Percentiles rank a stretch among this genome's conserved stretches.
Conservation (phyloP, 495 filamentous ascomycete species). For the Podospora didyma region DNA sequence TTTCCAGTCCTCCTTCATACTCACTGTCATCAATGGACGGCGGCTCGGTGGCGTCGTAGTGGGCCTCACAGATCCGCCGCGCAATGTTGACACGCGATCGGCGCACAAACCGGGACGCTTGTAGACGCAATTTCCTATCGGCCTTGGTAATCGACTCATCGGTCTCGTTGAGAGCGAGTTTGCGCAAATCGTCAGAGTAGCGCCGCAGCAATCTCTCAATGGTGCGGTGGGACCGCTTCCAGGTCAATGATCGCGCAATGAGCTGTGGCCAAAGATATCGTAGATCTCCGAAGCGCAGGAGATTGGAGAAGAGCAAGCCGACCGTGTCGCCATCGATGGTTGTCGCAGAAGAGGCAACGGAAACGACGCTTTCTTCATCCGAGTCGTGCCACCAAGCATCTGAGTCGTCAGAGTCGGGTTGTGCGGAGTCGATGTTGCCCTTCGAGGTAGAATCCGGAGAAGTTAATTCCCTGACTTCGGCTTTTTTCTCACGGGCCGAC, state of each 20-base stretch:
- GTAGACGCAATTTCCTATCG: background rate
- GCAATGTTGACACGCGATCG: constrained; percentile 5
- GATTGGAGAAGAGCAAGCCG: background rate
- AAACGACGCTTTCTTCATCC: constrained; percentile 4
- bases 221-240: constrained; percentile 4
- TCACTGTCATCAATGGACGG: background rate
- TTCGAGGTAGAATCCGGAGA: background rate
- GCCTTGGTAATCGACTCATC: background rate
- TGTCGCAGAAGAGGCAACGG: constrained; percentile 1
- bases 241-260: constrained; percentile 2
- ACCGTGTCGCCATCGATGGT: constrained; percentile 4
- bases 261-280: constrained; percentile 5
- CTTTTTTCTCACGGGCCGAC: background rate
- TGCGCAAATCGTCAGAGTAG: background rate
- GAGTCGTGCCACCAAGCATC: background rate
- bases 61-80: constrained; percentile 4
- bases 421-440: background rate
- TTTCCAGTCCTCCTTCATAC: background rate
- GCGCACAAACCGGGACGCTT: constrained; percentile 3
- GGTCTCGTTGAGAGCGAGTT: constrained; percentile 2
- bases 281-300: constrained; percentile 1
- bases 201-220: constrained; percentile 3
- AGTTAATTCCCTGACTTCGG: background rate
- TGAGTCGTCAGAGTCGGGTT: background rate
- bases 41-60: background rate